Base-by-base conservation (phyloP, 2,329 filamentous ascomycete genomes). In the Pseudogymnoascus sp. region DNA sequence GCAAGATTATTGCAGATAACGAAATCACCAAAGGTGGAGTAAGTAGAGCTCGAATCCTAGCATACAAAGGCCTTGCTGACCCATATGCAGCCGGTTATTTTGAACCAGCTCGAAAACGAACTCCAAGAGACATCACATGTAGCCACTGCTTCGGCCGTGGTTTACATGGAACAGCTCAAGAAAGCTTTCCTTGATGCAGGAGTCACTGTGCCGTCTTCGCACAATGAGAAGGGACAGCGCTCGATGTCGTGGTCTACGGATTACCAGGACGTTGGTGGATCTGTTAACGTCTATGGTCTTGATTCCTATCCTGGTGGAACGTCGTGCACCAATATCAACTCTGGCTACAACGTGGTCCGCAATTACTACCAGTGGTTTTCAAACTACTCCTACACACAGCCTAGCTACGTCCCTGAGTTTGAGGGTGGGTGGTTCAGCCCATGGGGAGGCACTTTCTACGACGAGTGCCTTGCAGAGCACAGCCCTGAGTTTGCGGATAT, bases 351-450 rank as follows among this genome's bases (percentile, higher is more conserved):
- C 28, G 70, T 83, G 1, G 75, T 81, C 2, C 76, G 81, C 25
- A 82, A 76, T 4, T 85, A 84, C 67, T 80, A 81, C 64, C 78
- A 84, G 66, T 84, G 81, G 80, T 85, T 85, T 66, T 75, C 78
- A n/a, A 79, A 81, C 42, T 82, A 82, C 63, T 81, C 81, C 0
- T 79, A 73, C 59, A 82, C 81, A 1, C 82, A 84, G 67, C 82
- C 82, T 1, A 76, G 77, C 56, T 83, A 77, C 63, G 69, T 84
- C 0, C 77, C 82, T 4, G 82, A 83, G 67, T 83, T 84, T 31
- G 77, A 83, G 67, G 80, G 78, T 3, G 82, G 81, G 0, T 82
- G 75, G 67, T 83, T 83, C 63, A 78, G 79, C n/a, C 76, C 79
- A 12, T 84, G 81, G 81, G 79, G 78, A 0, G 79, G 78, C 3